Percentiles rank a stretch among this genome's conserved stretches.
Evolutionary conservation across 2,329 filamentous ascomycete genomes (phyloP).

Genomic region (Raffaelea albimanens): DNA sequence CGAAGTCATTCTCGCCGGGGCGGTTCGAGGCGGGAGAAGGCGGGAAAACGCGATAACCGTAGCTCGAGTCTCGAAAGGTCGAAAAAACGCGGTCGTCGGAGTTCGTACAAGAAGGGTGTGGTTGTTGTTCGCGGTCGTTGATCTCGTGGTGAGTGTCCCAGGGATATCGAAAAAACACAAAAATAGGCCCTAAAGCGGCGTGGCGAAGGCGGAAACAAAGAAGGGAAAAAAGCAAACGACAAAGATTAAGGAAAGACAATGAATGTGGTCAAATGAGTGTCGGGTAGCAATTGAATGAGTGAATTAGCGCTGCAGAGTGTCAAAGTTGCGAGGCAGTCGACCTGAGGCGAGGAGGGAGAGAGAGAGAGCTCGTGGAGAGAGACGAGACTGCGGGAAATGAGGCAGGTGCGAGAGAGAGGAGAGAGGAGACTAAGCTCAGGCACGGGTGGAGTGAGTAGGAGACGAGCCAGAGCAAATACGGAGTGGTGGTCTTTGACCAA

Average conservation of each 20-base stretch:
- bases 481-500: neutral
- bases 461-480: neutral
- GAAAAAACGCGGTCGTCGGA: neutral
- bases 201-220: neutral
- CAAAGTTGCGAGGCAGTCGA: too few relatives aligned
- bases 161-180: neutral
- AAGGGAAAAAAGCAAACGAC: neutral
- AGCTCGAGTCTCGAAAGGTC: neutral
- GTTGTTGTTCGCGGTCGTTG: too few relatives aligned
- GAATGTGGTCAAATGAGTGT: neutral
- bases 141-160: too few relatives aligned
- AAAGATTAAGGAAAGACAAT: neutral
- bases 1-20: neutral
- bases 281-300: neutral
- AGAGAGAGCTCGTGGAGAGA: neutral
- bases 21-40: neutral
- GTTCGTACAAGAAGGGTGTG: too few relatives aligned
- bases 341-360: too few relatives aligned
- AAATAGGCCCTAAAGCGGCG: neutral
- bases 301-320: too few relatives aligned
- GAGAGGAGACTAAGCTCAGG: neutral
- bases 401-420: neutral
- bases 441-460: neutral
- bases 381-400: neutral
- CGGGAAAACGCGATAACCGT: neutral